Base-by-base conservation (phyloP, 371 early-diverging fungal species). In the Saksenaea vasiformis region DNA sequence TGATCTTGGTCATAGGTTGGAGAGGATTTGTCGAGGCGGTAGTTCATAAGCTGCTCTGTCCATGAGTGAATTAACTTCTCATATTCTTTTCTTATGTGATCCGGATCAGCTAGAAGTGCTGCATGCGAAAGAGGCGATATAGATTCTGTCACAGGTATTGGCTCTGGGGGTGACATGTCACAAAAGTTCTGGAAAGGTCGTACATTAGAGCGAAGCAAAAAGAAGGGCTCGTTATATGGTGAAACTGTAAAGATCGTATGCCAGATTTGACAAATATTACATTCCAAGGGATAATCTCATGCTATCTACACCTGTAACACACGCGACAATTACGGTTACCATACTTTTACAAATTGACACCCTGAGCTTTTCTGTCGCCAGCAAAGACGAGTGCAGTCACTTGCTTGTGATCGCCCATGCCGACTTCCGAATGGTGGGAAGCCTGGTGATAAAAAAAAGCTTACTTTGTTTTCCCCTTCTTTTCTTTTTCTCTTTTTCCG, bases 51-150 rank as follows among this genome's bases (percentile, higher is more conserved):
- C 44, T 76, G 74, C 1, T 62, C 54, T 28, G 71, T 74, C 79
- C 79, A 79, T 8, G 63, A 53, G 35, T 61, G 60, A n/a, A 67
- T 69, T 1, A 79, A 66, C 9, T 54, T 61, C 62, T 79, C 72
- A 51, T 79, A 76, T 65, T 76, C 79, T 65, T 61, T 27, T 59
- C 72, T 69, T 26, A 79, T 70, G 19, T 56, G 55, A 22, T 39
- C 55, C 31, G 62, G 44, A 5, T 51, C 38, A 37, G 51, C 9
- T 4, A 38, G 17, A 27, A 37, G 34, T 5, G 27, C 7, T 24
- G 44, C 5, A 26, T 41, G 10, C 7, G 57, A 22, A 24, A 57
- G 37, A 36, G 59, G 43, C 22, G 43, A 58, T 24, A 17, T 9
- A 41, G 43, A 13, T 26, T 39, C 28, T 17, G 14, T 5, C 35